These are phyloP conservation scores for Hypsizygus ulmarius DNA, from an alignment of 1,284 basidiomycete genomes.

Conservation along the genomic window DNA sequence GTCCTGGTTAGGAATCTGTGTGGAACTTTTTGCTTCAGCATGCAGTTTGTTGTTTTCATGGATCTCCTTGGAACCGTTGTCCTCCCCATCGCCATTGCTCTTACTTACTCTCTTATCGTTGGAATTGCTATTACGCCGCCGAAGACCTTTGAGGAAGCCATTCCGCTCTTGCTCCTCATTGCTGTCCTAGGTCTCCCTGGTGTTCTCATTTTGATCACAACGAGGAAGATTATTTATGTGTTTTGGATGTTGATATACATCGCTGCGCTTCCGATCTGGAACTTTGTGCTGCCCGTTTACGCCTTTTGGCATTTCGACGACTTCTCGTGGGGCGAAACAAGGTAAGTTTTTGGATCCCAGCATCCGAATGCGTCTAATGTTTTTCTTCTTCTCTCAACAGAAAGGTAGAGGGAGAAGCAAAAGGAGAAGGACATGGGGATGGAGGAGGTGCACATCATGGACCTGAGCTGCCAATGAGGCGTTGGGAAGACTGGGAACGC, in stretches of 20 bases:
- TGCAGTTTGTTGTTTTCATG: conserved; percentile 99
- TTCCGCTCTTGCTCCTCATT: conserved; percentile 87
- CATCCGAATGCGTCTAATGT: conserved; percentile 16
- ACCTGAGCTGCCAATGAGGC: conserved; percentile 77
- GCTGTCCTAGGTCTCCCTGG: conserved; percentile 94
- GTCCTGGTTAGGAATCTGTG: conserved; percentile 95
- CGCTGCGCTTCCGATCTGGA: conserved; percentile 91
- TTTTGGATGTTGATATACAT: conserved; percentile 98
- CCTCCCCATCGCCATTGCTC: conserved; percentile 88
- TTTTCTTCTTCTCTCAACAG: conserved; percentile 40
- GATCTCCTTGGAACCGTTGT: conserved; percentile 96
- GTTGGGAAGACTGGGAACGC: conserved; percentile 99
- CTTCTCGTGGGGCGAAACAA: conserved; percentile 98
- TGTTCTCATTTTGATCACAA: conserved; percentile 90
- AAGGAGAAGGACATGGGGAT: conserved; percentile 73
- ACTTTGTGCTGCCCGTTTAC: conserved; percentile 90
- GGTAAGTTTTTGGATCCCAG: conserved; percentile 47
- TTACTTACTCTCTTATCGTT: conserved; percentile 89
- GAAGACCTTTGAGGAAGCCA: conserved; percentile 85
- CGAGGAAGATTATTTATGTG: conserved; percentile 92
- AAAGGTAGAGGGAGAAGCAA: conserved; percentile 90
- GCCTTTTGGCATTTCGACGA: conserved; percentile 99
- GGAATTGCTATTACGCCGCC: conserved; percentile 84
- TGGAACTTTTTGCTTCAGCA: conserved; percentile 94
- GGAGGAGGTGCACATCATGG: conserved; percentile 59